Evolutionary conservation across 345 rosid genomes (phyloP).

Genomic region (Moricandia moricandioides): DNA sequence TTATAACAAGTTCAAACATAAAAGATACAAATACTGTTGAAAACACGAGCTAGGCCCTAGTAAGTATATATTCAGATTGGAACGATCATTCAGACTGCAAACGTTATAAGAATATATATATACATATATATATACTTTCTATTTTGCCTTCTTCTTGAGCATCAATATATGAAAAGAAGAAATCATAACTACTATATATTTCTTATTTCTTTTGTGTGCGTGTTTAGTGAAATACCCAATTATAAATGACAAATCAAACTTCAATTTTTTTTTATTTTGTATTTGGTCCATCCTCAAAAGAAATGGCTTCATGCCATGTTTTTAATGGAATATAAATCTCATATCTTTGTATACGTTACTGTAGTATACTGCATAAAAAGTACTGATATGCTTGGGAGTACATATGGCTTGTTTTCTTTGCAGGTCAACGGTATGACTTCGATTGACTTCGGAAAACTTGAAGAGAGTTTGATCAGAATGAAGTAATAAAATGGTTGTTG

Average conservation of each 20-base stretch:
- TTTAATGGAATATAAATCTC: neutral
- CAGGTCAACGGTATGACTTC: constrained; percentile 48
- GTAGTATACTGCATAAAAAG: neutral
- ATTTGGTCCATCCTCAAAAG: neutral
- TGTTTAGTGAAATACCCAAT: neutral
- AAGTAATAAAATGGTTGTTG: constrained; percentile 18
- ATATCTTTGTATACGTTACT: neutral
- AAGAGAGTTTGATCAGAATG: constrained; percentile 29
- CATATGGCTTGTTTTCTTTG: constrained; percentile 17
- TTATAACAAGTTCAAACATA: neutral
- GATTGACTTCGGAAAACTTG: constrained; percentile 22
- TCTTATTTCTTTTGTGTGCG: too few relatives aligned
- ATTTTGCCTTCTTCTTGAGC: neutral
- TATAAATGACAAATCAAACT: neutral
- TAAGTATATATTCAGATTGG: neutral
- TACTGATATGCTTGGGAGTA: neutral
- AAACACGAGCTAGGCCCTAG: neutral
- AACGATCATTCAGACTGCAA: neutral
- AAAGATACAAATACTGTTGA: neutral
- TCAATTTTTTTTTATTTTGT: neutral
- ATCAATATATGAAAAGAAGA: neutral
- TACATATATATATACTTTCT: too few relatives aligned
- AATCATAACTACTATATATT: neutral
- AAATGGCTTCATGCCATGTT: neutral
- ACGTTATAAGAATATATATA: neutral